A percentile compares a stretch with the other conserved stretches of the same genome.
Evolutionary conservation across 352 stramenopile species (phyloP).

Genomic region (Discostella stelligera): DNA sequence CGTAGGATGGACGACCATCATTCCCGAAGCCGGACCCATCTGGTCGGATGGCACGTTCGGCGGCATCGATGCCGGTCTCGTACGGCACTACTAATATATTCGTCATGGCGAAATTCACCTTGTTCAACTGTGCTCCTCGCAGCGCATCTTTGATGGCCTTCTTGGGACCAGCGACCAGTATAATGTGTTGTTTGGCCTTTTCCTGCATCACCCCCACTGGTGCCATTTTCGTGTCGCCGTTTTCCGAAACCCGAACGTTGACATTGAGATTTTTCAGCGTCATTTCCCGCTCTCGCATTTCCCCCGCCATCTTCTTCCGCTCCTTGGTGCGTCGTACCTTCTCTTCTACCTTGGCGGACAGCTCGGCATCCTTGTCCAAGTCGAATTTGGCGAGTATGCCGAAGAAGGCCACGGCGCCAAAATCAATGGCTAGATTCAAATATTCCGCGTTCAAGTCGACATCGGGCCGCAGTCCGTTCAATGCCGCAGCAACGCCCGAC

Average conservation of each 20-base stretch:
- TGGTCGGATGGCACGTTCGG: slow-evolving; percentile 38
- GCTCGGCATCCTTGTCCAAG: slow-evolving; percentile 61
- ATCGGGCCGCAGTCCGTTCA: slow-evolving; percentile 55
- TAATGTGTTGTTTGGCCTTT: slow-evolving; percentile 74
- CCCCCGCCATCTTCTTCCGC: slow-evolving; percentile 47
- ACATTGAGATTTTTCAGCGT: slow-evolving; percentile 50
- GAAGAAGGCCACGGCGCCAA: slow-evolving; percentile 74
- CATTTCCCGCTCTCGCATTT: slow-evolving; percentile 61
- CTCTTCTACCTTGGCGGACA: slow-evolving; percentile 61
- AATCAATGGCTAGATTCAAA: slow-evolving; percentile 79
- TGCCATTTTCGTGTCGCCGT: slow-evolving; percentile 52
- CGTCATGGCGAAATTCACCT: slow-evolving; percentile 78
- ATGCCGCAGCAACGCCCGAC: slow-evolving; percentile 50
- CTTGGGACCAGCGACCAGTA: slow-evolving; percentile 70
- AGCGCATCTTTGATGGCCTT: slow-evolving; percentile 69
- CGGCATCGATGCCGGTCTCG: slow-evolving; percentile 55
- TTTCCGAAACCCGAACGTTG: slow-evolving; percentile 58
- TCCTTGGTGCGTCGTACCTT: slow-evolving; percentile 67
- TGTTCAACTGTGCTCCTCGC: slow-evolving; percentile 74
- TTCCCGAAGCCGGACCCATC: slow-evolving; percentile 62
- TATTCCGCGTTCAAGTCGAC: slow-evolving; percentile 75
- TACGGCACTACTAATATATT: slow-evolving; percentile 78
- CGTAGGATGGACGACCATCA: slow-evolving; percentile 55
- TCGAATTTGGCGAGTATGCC: slow-evolving; percentile 63
- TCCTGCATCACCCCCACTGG: slow-evolving; percentile 57